A percentile compares a stretch with the other conserved stretches of the same genome.
phyloP scores from a whole-genome alignment of 2,329 filamentous ascomycete species.

The Ceratocystis papillata region DNA sequence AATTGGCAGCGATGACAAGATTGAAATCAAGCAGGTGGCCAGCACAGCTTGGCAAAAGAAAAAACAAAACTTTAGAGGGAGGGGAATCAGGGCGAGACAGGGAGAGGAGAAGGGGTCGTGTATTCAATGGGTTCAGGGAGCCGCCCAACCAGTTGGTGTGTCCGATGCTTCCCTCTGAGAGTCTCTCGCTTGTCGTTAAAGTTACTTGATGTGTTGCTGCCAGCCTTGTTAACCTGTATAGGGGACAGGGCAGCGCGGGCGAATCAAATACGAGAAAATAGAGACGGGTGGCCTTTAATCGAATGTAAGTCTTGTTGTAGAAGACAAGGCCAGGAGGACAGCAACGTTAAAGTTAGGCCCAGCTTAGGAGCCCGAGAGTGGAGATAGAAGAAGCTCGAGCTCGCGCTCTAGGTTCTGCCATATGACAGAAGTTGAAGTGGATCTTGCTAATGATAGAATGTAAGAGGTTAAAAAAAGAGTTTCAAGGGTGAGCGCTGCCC shows the following conservation, averaged over 20 bases:
- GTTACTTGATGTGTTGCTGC: too few relatives aligned
- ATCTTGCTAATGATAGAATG: slow-evolving; percentile 5
- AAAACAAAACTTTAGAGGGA: not conserved
- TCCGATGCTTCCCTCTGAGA: too few relatives aligned
- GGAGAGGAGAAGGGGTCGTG: not conserved
- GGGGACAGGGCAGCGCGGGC: too few relatives aligned
- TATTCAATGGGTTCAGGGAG: not conserved
- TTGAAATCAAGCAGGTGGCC: slow-evolving; percentile 2
- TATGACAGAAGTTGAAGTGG: slow-evolving; percentile 14
- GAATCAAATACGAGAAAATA: too few relatives aligned
- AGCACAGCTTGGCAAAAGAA: not conserved
- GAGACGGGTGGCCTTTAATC: too few relatives aligned
- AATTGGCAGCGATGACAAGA: not conserved
- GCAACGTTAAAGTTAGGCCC: not conserved
- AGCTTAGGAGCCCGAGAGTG: not conserved
- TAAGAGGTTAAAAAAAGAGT: not conserved
- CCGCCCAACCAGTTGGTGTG: not conserved
- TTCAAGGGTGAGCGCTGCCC: not conserved
- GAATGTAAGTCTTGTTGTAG: not conserved
- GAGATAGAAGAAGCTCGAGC: slow-evolving; percentile 1
- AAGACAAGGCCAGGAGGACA: not conserved
- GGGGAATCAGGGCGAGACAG: not conserved
- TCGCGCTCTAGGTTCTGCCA: not conserved
- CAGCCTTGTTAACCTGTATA: too few relatives aligned
- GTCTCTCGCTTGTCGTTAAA: too few relatives aligned